Base-by-base conservation (phyloP, 176 grass and related monocot genomes). In the Musa beccarii region DNA sequence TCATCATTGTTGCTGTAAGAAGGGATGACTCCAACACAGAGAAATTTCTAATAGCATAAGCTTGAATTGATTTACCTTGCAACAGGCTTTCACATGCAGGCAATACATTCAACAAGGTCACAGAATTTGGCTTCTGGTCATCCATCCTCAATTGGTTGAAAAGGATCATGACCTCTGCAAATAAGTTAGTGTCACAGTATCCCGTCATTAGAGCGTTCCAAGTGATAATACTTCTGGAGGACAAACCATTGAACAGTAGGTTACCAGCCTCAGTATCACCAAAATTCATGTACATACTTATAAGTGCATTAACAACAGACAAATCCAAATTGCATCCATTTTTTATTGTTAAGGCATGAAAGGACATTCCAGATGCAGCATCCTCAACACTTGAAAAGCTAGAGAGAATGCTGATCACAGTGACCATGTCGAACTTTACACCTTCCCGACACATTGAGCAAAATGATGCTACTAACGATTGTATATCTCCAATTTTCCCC, bases 161-260 rank as follows among this genome's bases (percentile, higher is more conserved):
- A 53, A 92, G 54, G 81, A 82, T 66, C 26, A 84, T 69, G 77
- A 88, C 81, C 67, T 84, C 70, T 57, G 72, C 59, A 74, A 20
- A 77, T 74, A 84, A 7, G 51, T 78, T 79, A 51, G 70, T 84
- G 75, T 88, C 88, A n/a, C 73, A 81, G 79, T 86, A 92, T 82
- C 86, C 89, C 25, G 83, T 86, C 86, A 92, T 92, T 54, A 92
- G 20, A 82, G 82, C 74, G 81, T 92, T 92, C 71, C 81, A 88
- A 71, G 86, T 84, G 49, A 92, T 77, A 29, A 57, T 68, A 67
- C 71, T 85, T 66, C 23, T 76, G 63, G 43, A 77, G 74, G 68
- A 55, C 74, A 80, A 81, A 28, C 74, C 68, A 49, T 84, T 50
- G 59, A 92, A 88, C 66, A 92, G 83, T 77, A 12, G 19, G 67